Percentiles rank a stretch among this genome's conserved stretches.
phyloP scores from a whole-genome alignment of 441 rosid species.

The Gossypium davidsonii region DNA sequence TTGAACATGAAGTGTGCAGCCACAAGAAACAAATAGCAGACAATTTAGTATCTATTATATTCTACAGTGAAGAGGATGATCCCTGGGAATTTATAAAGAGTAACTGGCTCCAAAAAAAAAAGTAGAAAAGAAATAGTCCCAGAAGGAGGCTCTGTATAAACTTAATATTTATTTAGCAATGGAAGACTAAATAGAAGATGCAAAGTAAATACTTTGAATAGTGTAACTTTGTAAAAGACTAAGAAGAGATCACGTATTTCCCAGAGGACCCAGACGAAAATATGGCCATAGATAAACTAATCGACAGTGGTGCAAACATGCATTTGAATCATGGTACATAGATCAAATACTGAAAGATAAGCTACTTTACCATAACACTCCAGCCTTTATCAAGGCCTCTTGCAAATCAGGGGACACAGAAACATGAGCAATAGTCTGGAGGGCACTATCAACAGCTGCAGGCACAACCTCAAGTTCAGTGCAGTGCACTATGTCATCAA shows the following conservation, averaged over 20 bases:
- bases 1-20: background rate
- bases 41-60: background rate
- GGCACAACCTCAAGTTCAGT: conserved; percentile 94
- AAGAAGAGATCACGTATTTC: background rate
- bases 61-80: background rate
- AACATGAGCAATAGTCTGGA: conserved; percentile 75
- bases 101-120: background rate
- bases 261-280: background rate
- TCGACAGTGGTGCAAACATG: background rate
- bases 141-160: background rate
- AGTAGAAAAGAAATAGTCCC: background rate
- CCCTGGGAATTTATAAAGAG: background rate
- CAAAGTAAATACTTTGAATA: conserved; percentile 1
- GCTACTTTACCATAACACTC: conserved; percentile 79
- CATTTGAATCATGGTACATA: background rate
- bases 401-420: conserved; percentile 86
- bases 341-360: background rate
- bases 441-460: conserved; percentile 93
- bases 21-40: background rate
- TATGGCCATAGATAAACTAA: background rate
- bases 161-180: background rate
- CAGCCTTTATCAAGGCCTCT: conserved; percentile 77
- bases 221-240: background rate
- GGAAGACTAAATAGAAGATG: background rate
- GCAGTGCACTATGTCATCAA: conserved; percentile 94